These are phyloP conservation scores for Piper betle DNA, from an alignment of 164 flowering plant genomes.

Conservation along the genomic window DNA sequence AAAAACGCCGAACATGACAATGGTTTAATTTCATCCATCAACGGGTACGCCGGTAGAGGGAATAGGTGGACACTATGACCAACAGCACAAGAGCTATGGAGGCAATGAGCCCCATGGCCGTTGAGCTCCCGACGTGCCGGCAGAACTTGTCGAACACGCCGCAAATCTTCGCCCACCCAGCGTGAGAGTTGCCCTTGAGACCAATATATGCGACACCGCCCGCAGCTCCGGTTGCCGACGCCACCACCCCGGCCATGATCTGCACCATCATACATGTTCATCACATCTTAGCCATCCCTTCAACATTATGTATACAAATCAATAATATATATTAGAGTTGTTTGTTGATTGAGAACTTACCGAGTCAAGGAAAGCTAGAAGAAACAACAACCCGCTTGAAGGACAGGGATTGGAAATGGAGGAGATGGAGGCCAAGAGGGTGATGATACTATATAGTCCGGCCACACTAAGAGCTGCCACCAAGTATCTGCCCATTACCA, in stretches of 20 bases:
- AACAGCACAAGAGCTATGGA: conserved; percentile 23
- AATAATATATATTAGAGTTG: neutral
- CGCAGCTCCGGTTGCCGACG: conserved; percentile 50
- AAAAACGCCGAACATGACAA: too few species aligned
- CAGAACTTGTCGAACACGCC: conserved; percentile 38
- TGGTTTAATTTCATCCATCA: neutral
- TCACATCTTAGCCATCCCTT: neutral
- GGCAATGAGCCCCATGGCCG: conserved; percentile 30
- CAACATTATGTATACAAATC: neutral
- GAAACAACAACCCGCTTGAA: conserved; percentile 15
- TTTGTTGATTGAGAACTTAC: conserved; percentile 18
- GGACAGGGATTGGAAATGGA: conserved; percentile 22
- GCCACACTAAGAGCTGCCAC: conserved; percentile 43
- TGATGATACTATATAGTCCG: conserved; percentile 33
- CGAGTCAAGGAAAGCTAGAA: conserved; percentile 33
- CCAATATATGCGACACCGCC: conserved; percentile 44
- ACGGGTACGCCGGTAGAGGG: conserved; percentile 11
- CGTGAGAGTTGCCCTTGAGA: conserved; percentile 37
- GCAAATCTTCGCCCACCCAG: conserved; percentile 49
- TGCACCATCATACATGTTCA: conserved; percentile 4
- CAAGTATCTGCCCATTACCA: conserved; percentile 42
- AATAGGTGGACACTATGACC: conserved; percentile 17
- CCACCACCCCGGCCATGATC: conserved; percentile 14
- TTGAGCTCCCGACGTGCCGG: conserved; percentile 26
- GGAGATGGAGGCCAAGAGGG: conserved; percentile 24